Evolutionary conservation across 2,329 filamentous ascomycete species (phyloP), one percentile per base, ranked within the genome.

Genomic region (Penicillium sp.): DNA sequence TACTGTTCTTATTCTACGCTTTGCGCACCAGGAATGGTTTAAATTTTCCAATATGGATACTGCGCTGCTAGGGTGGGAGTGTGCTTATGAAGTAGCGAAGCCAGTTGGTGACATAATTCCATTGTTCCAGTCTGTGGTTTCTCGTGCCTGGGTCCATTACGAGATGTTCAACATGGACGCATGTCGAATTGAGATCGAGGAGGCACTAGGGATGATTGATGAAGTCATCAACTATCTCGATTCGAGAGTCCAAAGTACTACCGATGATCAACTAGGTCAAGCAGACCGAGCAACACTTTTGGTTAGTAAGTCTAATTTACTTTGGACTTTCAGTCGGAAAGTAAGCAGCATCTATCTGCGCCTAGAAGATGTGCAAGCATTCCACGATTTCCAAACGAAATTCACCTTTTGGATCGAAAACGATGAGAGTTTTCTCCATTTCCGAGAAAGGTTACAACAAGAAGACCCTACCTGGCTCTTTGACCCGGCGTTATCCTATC

Each of bases 21-120:
- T 63, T 33, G 62, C 52, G 1, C 45, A 55, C 18, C 57, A 63
- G 13, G 63, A 66, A 51, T 65, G 63, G 63, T 43, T 24, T 26
- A 54, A 36, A 40, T 62, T 60, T 18, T 60, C 54, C n/a, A 59
- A 53, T 19, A 52, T 66, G 49, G 62, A 66, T 34, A 58, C 51
- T 1, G 57, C 63, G 5, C 28, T 60, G 18, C 21, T 51, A 1
- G 56, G 55, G 1, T 65, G 58, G 52, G 63, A 66, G 48, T 66
- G 60, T 44, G 63, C 59, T 2, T 62, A 58, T 42, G 55, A 60
- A 47, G 39, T 64, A 2, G 54, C 50, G 3, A 37, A 56, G 43
- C 43, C 58, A 3, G 45, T 61, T 4, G 52, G 34, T 1, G 60
- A 59, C 24, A 40, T 54, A 3, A 45, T 65, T 3, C 59, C 62